Conservation (phyloP, 768 basidiomycete genomes). For the Tulasnella sp. region DNA sequence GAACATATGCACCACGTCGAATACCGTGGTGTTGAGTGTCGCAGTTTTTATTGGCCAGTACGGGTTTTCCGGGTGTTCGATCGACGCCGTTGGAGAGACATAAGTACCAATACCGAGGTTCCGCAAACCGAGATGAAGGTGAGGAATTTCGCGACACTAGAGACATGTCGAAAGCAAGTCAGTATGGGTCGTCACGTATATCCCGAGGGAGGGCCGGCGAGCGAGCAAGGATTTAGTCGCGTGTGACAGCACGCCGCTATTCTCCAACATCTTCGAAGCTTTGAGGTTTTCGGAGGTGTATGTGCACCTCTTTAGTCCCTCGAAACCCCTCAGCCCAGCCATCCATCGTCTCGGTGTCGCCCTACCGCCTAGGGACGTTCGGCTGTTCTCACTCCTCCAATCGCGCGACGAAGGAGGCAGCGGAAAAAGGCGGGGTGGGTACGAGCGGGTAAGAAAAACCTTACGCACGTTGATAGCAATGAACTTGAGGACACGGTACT, state of each 20-base stretch:
- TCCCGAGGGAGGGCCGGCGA: too few relatives aligned
- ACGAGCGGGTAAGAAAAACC: background rate
- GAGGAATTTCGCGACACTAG: conserved; percentile 79
- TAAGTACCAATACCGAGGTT: conserved; percentile 91
- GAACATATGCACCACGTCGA: conserved; percentile 98
- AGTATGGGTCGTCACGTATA: too few relatives aligned
- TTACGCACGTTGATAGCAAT: conserved; percentile 87
- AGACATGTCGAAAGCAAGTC: background rate
- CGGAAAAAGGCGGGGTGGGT: conserved; percentile 2
- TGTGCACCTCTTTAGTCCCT: too few relatives aligned
- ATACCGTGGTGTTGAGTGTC: conserved; percentile 80
- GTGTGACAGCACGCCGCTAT: too few relatives aligned
- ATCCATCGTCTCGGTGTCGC: background rate
- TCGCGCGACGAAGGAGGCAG: background rate
- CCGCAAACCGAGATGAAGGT: conserved; percentile 67
- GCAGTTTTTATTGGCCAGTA: conserved; percentile 90
- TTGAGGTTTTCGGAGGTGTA: too few relatives aligned
- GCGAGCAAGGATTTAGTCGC: too few relatives aligned
- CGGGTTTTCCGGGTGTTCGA: conserved; percentile 45
- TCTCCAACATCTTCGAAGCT: too few relatives aligned
- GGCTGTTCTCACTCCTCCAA: background rate
- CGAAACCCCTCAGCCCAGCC: background rate
- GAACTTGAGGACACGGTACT: conserved; percentile 96
- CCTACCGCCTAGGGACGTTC: background rate
- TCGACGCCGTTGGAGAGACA: conserved; percentile 34